Evolutionary conservation across 106 monocot species (phyloP).

Genomic region (Dendrobium nobile): DNA sequence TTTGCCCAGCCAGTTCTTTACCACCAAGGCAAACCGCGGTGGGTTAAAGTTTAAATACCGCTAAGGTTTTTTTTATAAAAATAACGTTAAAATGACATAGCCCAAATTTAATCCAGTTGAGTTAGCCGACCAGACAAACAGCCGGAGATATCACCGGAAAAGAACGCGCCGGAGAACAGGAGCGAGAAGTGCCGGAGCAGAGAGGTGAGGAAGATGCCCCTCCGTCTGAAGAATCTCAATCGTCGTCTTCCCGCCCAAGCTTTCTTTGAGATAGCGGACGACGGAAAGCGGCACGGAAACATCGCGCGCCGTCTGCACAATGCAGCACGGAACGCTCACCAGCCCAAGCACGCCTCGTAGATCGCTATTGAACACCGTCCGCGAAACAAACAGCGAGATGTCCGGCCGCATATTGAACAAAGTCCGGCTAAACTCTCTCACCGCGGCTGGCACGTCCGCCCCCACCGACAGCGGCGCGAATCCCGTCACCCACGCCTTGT

Average conservation of each 20-base stretch:
- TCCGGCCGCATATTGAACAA: constrained; percentile 99
- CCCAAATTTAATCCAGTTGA: too few species aligned
- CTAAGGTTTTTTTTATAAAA: too few species aligned
- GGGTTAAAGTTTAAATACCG: too few species aligned
- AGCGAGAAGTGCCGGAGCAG: constrained; percentile 58
- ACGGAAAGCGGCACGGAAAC: constrained; percentile 75
- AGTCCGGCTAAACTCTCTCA: constrained; percentile 92
- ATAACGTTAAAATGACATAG: too few species aligned
- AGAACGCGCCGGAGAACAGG: constrained; percentile 69
- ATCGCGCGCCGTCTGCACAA: constrained; percentile 75
- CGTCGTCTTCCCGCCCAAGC: constrained; percentile 66
- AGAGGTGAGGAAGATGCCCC: constrained; percentile 95
- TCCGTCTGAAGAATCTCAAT: constrained; percentile 74
- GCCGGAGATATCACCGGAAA: constrained; percentile 13
- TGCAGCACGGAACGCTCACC: constrained; percentile 68
- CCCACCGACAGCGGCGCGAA: constrained; percentile 94
- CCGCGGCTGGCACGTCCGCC: constrained; percentile 83
- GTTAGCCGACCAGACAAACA: too few species aligned
- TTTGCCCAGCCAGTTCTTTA: too few species aligned
- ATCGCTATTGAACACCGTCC: constrained; percentile 78
- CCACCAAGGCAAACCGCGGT: too few species aligned
- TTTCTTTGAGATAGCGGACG: constrained; percentile 53
- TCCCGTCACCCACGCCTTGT: constrained; percentile 86
- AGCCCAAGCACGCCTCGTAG: constrained; percentile 63
- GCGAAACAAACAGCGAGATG: constrained; percentile 78